Evolutionary conservation across 2,329 filamentous ascomycete species (phyloP).

Genomic region (Fusarium pseudograminearum): DNA sequence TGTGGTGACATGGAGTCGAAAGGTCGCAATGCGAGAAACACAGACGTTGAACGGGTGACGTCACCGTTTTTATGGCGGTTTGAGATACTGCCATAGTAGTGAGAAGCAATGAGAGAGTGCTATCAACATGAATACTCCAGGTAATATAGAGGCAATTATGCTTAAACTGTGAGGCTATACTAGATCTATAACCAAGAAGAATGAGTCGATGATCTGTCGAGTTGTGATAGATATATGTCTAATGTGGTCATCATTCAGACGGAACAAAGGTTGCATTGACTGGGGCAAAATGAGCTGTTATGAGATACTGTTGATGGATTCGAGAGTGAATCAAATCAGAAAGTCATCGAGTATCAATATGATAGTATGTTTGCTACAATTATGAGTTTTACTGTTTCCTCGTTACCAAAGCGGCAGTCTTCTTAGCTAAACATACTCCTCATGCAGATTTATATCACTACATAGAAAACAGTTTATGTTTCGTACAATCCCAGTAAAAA

Average conservation of each 20-base stretch:
- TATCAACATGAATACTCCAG: neutral
- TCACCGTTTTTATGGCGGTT: constrained; percentile 26
- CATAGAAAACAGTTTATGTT: neutral
- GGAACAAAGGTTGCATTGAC: neutral
- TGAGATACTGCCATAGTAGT: neutral
- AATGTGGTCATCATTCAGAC: neutral
- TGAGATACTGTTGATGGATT: neutral
- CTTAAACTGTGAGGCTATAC: neutral
- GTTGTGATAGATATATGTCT: neutral
- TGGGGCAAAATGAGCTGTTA: neutral
- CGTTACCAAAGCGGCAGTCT: neutral
- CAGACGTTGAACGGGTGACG: constrained; percentile 32
- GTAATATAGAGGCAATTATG: neutral
- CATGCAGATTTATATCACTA: neutral
- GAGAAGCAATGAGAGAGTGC: neutral
- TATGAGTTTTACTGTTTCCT: neutral
- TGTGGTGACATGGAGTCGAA: constrained; percentile 5
- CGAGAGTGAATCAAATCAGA: neutral
- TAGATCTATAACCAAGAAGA: neutral
- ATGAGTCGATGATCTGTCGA: neutral
- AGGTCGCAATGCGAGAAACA: constrained; percentile 1
- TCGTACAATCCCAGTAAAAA: neutral
- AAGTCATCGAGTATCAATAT: neutral
- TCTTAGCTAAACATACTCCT: neutral
- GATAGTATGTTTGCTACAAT: too few relatives aligned